Evolutionary conservation across 768 basidiomycete genomes (phyloP).

Genomic region (Macrolepiota fuliginosa): DNA sequence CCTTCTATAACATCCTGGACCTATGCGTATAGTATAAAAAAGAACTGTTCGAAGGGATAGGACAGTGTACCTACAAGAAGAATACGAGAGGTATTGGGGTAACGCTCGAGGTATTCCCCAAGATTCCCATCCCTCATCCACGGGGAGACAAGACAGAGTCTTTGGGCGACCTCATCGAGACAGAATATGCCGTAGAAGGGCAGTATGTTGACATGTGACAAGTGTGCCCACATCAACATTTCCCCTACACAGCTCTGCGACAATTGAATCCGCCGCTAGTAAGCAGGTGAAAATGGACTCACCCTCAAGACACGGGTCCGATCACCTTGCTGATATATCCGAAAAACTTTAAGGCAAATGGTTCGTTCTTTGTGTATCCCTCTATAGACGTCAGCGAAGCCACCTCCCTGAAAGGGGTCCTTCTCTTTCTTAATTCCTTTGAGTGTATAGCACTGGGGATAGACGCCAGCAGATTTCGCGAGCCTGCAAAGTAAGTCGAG

Average conservation of each 20-base stretch:
- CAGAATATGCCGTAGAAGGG: constrained; percentile 30
- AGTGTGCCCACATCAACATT: constrained; percentile 30
- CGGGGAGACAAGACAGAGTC: constrained; percentile 19
- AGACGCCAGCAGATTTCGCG: background rate
- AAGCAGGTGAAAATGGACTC: background rate
- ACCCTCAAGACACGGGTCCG: background rate
- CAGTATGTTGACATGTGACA: constrained; percentile 33
- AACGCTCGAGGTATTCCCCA: constrained; percentile 12
- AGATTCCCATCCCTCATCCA: constrained; percentile 21
- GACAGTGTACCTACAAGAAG: constrained; percentile 14
- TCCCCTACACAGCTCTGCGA: constrained; percentile 17
- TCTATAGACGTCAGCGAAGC: background rate
- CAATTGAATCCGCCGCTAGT: background rate
- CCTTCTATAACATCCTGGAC: background rate
- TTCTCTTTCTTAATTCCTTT: background rate
- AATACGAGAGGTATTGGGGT: constrained; percentile 12
- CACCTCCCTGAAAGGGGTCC: background rate
- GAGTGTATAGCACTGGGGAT: background rate
- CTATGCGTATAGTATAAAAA: background rate
- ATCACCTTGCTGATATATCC: background rate
- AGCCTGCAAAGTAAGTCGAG: background rate
- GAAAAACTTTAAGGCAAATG: constrained; percentile 7
- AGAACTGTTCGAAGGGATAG: background rate
- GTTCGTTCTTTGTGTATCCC: background rate
- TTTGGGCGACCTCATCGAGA: background rate